These are phyloP conservation scores for Xerocomus minutiporus DNA, from an alignment of 1,284 basidiomycete species.

Conservation along the genomic window DNA sequence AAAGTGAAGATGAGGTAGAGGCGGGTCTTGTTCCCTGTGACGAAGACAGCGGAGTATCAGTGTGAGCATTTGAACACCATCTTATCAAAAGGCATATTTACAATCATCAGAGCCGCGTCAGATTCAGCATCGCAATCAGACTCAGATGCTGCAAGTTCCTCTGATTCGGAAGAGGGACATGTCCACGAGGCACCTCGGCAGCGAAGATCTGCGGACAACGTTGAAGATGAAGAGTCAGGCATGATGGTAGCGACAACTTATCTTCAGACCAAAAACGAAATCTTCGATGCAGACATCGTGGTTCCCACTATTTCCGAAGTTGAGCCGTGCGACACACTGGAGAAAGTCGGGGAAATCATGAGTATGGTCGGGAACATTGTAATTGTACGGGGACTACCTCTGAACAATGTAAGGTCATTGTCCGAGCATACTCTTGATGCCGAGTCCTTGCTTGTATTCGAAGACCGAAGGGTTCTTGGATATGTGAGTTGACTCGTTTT, in stretches of 20 bases:
- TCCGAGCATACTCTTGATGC: conserved; percentile 68
- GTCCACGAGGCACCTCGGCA: conserved; percentile 8
- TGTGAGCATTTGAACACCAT: conserved; percentile 13
- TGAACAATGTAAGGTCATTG: conserved; percentile 39
- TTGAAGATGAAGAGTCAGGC: conserved; percentile 49
- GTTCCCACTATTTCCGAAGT: conserved; percentile 58
- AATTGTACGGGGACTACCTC: conserved; percentile 60
- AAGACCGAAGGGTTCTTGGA: conserved; percentile 78
- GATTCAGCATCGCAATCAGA: conserved; percentile 43
- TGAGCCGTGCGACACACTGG: conserved; percentile 54
- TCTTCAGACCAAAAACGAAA: conserved; percentile 63
- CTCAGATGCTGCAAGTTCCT: conserved; percentile 33
- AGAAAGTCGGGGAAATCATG: conserved; percentile 71
- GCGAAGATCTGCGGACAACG: conserved; percentile 16
- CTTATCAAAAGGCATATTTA: conserved; percentile 15
- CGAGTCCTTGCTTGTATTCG: conserved; percentile 83
- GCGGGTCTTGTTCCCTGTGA: conserved; percentile 45
- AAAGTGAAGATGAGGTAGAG: conserved; percentile 68
- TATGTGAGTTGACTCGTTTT: conserved; percentile 51
- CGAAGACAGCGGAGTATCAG: conserved; percentile 34
- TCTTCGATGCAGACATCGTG: conserved; percentile 45
- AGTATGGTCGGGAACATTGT: conserved; percentile 65
- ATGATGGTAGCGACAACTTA: conserved; percentile 39
- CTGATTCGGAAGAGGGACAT: conserved; percentile 29
- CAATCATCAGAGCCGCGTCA: conserved; percentile 24